Conservation (phyloP, 352 stramenopile species). For the Pythium dissimile region DNA sequence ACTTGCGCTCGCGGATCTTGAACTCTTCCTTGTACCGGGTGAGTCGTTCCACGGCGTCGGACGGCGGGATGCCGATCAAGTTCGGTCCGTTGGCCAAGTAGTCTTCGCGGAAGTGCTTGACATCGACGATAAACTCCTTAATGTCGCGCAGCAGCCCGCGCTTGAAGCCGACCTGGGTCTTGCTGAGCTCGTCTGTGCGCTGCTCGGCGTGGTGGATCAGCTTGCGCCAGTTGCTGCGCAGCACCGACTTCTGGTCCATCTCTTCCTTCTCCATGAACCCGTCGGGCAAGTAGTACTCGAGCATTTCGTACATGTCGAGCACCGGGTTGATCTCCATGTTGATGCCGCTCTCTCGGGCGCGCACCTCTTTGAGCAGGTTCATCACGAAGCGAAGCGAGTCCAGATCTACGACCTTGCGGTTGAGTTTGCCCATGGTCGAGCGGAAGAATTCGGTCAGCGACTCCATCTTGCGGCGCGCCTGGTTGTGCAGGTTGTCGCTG, state of each 20-base stretch:
- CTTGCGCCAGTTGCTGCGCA: slow-evolving; percentile 97
- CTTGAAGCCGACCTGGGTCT: slow-evolving; percentile 96
- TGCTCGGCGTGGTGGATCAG: slow-evolving; percentile 93
- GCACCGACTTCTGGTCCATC: slow-evolving; percentile 98
- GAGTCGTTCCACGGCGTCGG: slow-evolving; percentile 95
- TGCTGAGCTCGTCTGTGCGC: slow-evolving; percentile 94
- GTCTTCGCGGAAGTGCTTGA: slow-evolving; percentile 95
- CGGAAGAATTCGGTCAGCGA: slow-evolving; percentile 96
- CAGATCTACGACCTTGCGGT: slow-evolving; percentile 94
- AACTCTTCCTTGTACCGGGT: slow-evolving; percentile 98
- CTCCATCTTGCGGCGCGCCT: slow-evolving; percentile 91
- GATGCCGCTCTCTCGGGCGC: slow-evolving; percentile 96
- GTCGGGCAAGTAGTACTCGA: slow-evolving; percentile 91
- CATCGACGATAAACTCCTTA: slow-evolving; percentile 95
- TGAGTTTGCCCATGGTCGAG: slow-evolving; percentile 90
- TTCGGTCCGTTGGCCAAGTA: slow-evolving; percentile 97
- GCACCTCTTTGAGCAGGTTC: slow-evolving; percentile 96
- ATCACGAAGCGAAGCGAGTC: slow-evolving; percentile 97
- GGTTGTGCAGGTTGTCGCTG: slow-evolving; percentile 95
- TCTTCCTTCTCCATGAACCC: slow-evolving; percentile 99
- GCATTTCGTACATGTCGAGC: slow-evolving; percentile 98
- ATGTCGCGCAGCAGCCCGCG: slow-evolving; percentile 94
- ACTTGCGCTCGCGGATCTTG: slow-evolving; percentile 97
- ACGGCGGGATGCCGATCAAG: slow-evolving; percentile 95
- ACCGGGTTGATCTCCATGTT: slow-evolving; percentile 98